These are phyloP conservation scores for Cordyceps pruinosa DNA, from an alignment of 2,329 filamentous ascomycete species.

Conservation along the genomic window DNA sequence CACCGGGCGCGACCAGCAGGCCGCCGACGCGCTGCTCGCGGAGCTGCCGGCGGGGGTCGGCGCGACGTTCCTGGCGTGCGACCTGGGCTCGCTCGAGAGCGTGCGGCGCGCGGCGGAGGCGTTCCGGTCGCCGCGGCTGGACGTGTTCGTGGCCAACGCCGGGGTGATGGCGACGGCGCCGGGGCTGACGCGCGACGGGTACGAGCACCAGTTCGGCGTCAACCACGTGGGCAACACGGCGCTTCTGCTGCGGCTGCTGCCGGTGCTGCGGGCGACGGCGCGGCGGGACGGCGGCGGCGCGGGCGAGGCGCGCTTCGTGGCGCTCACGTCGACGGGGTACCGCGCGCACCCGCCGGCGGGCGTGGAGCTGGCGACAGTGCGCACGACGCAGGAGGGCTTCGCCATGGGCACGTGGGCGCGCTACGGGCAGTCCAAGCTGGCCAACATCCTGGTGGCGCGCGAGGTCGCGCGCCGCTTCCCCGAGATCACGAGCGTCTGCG, in stretches of 20 bases:
- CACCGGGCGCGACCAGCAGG: constrained; percentile 40
- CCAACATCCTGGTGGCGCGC: constrained; percentile 39
- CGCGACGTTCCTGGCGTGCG: constrained; percentile 34
- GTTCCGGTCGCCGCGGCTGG: constrained; percentile 35
- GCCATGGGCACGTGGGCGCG: constrained; percentile 32
- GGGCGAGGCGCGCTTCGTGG: constrained; percentile 20
- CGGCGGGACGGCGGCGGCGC: constrained; percentile 11
- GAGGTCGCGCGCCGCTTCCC: constrained; percentile 39
- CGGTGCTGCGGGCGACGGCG: constrained; percentile 19
- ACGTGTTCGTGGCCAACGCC: constrained; percentile 33
- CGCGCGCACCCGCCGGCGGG: constrained; percentile 21
- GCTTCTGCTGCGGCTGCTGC: constrained; percentile 29
- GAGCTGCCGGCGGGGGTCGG: constrained; percentile 17
- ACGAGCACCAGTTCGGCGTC: constrained; percentile 29
- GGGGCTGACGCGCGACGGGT: constrained; percentile 26
- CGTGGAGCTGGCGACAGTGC: constrained; percentile 24
- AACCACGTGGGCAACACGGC: constrained; percentile 28
- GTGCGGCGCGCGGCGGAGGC: constrained; percentile 35
- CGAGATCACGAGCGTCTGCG: constrained; percentile 33
- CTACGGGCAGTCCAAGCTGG: constrained; percentile 45
- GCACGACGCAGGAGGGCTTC: constrained; percentile 20
- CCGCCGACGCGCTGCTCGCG: constrained; percentile 36
- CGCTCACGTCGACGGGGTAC: constrained; percentile 24
- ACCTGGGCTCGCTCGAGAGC: constrained; percentile 43
- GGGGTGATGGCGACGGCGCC: constrained; percentile 28